Evolutionary conservation across 1,284 basidiomycete genomes (phyloP).

Genomic region (Stygiomarasmius scandens): DNA sequence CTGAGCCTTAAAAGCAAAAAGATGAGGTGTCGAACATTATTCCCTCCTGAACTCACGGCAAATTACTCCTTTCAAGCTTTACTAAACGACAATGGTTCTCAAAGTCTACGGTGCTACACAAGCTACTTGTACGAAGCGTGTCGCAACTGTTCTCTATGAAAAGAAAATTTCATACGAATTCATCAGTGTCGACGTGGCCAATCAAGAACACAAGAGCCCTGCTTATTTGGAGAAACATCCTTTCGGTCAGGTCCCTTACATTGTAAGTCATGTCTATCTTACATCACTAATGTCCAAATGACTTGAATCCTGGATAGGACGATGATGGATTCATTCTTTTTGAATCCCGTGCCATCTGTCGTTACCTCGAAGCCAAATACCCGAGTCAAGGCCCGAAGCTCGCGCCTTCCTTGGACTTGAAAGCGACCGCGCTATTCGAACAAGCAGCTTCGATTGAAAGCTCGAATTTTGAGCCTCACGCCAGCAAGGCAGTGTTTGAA

Average conservation of each 20-base stretch:
- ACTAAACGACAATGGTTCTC: slow-evolving; percentile 19
- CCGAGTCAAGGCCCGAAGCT: slow-evolving; percentile 22
- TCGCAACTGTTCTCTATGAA: slow-evolving; percentile 43
- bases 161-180: slow-evolving; percentile 46
- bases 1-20: no score
- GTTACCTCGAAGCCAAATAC: slow-evolving; percentile 43
- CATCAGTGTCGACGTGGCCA: slow-evolving; percentile 36
- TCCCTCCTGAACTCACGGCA: no score
- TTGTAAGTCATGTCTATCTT: slow-evolving; percentile 35
- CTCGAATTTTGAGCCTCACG: slow-evolving; percentile 52
- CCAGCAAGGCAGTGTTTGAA: slow-evolving; percentile 42
- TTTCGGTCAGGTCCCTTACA: slow-evolving; percentile 65
- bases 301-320: slow-evolving; percentile 26
- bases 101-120: slow-evolving; percentile 18
- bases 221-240: slow-evolving; percentile 52
- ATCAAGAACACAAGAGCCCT: slow-evolving; percentile 42
- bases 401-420: slow-evolving; percentile 10
- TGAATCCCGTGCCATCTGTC: slow-evolving; percentile 46
- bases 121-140: slow-evolving; percentile 48
- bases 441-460: slow-evolving; percentile 57
- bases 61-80: no score
- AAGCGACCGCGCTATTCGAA: slow-evolving; percentile 50
- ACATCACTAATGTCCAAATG: not conserved
- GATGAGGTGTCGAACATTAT: no score
- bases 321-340: slow-evolving; percentile 36